Evolutionary conservation across 371 early-diverging fungal species (phyloP), one percentile per base, ranked within the genome.

Genomic region (Apophysomyces ossiformis): DNA sequence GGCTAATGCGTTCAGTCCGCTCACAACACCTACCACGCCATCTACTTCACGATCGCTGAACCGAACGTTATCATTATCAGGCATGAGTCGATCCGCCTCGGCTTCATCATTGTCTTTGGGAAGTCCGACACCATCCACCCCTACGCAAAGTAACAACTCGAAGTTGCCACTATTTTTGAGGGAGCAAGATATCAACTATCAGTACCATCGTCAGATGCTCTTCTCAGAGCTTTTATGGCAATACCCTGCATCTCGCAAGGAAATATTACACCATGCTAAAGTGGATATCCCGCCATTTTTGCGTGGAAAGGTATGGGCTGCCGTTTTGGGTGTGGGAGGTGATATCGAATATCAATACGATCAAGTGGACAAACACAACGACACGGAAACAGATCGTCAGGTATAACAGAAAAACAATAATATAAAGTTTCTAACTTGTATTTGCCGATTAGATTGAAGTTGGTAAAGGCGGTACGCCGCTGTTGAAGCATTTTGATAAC

Each of bases 251-350:
- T 85, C 90, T 1, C 70, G 78, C 38, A 79, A 83, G 16, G 90
- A 90, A 45, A 86, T 94, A 43, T 26, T 85, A 61, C 81, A 84
- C 50, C 93, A 93, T 68, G 88, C 92, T 12, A 85, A 87, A 62
- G 78, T 84, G 1, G 95, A 92, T 70, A 89, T 93, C 26, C 93
- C 95, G 7, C 90, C 92, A 0, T 54, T 89, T 13, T 58, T 93
- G 50, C 82, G 94, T 2, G 92, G 90, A 5, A 81, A 79, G 67
- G 75, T 94, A 12, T 95, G 95, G 95, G 90, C 92, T 5, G 89
- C 91, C 7, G 77, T 95, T 12, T 70, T 94, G 4, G 89, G 87
- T 0, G 85, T 94, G 3, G 66, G 67, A 7, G 90, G 90, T 1
- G 86, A 91, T 57, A 69, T 87, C 26, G 75, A 87, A n/a, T 64